Conservation (phyloP, 371 early-diverging fungal genomes). For the Apophysomyces trapeziformis region DNA sequence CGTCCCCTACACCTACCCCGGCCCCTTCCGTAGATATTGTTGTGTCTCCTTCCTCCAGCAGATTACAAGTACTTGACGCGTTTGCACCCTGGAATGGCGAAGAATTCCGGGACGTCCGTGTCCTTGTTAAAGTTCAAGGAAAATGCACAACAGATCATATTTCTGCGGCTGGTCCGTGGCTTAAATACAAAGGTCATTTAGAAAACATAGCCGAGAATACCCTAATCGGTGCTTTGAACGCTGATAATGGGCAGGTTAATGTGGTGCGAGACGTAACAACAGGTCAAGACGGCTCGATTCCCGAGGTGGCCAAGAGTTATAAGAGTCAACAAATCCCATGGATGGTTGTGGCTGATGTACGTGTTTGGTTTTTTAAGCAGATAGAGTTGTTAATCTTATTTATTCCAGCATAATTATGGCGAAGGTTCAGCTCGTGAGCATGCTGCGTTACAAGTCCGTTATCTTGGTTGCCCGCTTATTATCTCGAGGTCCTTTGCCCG, state of each 20-base stretch:
- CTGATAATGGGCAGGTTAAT: conserved; percentile 90
- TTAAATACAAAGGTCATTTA: conserved; percentile 96
- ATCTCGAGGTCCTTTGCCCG: conserved; percentile 94
- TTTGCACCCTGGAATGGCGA: conserved; percentile 82
- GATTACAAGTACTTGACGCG: conserved; percentile 87
- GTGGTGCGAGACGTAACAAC: conserved; percentile 74
- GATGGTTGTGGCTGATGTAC: conserved; percentile 91
- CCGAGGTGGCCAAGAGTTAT: conserved; percentile 89
- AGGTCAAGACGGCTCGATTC: conserved; percentile 78
- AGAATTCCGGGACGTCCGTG: conserved; percentile 76
- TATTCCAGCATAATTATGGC: conserved; percentile 92
- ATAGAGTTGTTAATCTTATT: neutral
- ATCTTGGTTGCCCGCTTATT: conserved; percentile 89
- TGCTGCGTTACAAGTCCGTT: conserved; percentile 93
- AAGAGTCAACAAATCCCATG: conserved; percentile 82
- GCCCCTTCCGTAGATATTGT: conserved; percentile 60
- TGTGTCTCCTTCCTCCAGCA: conserved; percentile 75
- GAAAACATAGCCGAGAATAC: conserved; percentile 97
- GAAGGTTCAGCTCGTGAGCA: conserved; percentile 98
- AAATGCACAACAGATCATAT: conserved; percentile 99
- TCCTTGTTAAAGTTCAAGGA: conserved; percentile 93
- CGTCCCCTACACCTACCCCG: conserved; percentile 64
- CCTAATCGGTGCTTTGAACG: conserved; percentile 94
- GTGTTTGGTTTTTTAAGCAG: conserved; percentile 19
- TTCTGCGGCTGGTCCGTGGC: conserved; percentile 95